Evolutionary conservation across 352 stramenopile species (phyloP).

Genomic region (Pythium utonaiense): DNA sequence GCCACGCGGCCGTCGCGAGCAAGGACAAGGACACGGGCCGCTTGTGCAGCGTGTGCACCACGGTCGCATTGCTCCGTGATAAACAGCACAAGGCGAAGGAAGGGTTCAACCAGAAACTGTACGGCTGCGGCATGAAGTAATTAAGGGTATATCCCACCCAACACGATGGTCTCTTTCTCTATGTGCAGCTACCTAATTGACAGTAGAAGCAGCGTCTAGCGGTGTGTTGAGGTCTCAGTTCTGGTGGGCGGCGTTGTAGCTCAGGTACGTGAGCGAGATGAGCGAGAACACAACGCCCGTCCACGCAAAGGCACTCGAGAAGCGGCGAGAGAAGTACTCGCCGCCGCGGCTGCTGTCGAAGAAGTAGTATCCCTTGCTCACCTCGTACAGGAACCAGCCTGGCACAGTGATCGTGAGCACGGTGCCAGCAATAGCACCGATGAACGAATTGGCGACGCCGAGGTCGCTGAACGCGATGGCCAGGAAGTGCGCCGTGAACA

Average conservation of each 20-base stretch:
- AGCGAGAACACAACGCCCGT: constrained; percentile 52
- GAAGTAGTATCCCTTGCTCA: constrained; percentile 44
- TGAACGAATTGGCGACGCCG: constrained; percentile 72
- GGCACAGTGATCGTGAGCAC: constrained; percentile 68
- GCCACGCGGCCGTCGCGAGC: constrained; percentile 6
- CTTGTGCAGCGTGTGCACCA: constrained; percentile 76
- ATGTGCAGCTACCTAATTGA: neutral
- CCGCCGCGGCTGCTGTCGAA: constrained; percentile 34
- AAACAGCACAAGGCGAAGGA: constrained; percentile 72
- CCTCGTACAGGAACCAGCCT: constrained; percentile 73
- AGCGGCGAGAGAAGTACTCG: constrained; percentile 52
- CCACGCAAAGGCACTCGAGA: constrained; percentile 46
- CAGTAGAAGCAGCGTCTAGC: neutral
- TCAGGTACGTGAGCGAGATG: constrained; percentile 66
- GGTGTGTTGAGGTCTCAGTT: neutral
- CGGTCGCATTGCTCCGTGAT: constrained; percentile 67
- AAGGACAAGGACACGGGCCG: constrained; percentile 67
- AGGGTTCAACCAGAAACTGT: constrained; percentile 78
- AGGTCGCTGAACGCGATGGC: constrained; percentile 61
- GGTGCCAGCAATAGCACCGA: constrained; percentile 69
- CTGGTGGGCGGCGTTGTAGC: constrained; percentile 36
- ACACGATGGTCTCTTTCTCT: constrained; percentile 1
- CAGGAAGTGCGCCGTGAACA: constrained; percentile 59
- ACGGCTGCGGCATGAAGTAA: constrained; percentile 68
- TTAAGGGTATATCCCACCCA: neutral